Evolutionary conservation across 1,284 basidiomycete genomes (phyloP), one percentile per base, ranked within the genome.

Genomic region (Cryptococcus jaspeensis): DNA sequence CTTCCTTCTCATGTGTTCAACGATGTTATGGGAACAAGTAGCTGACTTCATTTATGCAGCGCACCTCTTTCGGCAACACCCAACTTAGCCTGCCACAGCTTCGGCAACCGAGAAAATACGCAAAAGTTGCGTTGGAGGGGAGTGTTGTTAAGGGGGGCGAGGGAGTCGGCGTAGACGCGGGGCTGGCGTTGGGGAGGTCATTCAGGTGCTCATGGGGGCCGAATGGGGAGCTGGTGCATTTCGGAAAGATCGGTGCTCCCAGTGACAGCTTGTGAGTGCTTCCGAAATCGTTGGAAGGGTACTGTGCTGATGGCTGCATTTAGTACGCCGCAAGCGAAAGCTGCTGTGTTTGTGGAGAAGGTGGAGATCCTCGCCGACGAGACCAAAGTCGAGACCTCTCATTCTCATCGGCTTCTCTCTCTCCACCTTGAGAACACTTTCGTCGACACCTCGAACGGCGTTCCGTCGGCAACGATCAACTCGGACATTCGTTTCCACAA

Each of bases 191-290:
- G 55, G 93, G 92, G 16, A 84, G 92, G 28, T 92, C 90, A 22
- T 97, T 94, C 77, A 84, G 93, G 49, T 90, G 89, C 5, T 87
- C 90, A 2, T 98, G 92, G 91, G 91, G 93, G 15, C 88, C 90
- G 0, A 83, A 84, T 46, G 91, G 90, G 1, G 81, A 80, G 45
- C 73, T 96, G 16, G 86, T 87, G 25, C 88, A 94, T 77, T 77
- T 89, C 20, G 91, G 90, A 23, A 81, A 81, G 56, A 75, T 93
- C 44, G 87, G 86, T 71, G 81, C 82, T 2, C 84, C 85, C 8
- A 76, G 64, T 13, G 40, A 60, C 0, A 47, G 58, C 5, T 66
- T 67, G 73, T 77, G 56, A 65, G 70, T 65, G 22, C 23, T n/a
- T 16, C 13, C 9, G 18, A 35, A 5, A 68, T 78, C 36, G 62